phyloP scores from a whole-genome alignment of 805 yeast genomes.

The Suhomyces kilbournensis region DNA sequence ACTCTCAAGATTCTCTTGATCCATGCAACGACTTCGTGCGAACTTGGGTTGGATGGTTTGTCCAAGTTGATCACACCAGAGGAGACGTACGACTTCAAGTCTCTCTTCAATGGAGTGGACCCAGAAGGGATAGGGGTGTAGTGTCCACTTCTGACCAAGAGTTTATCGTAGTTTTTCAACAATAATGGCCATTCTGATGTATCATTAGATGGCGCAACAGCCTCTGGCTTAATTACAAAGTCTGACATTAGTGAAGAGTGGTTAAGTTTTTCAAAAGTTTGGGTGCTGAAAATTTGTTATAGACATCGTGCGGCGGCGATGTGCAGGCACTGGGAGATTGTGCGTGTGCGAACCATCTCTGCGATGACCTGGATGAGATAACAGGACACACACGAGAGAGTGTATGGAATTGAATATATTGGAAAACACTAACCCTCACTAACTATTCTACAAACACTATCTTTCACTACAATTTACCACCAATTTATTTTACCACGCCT shows the following conservation, averaged over 20 bases:
- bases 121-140: conserved; percentile 98
- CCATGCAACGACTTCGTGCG: conserved; percentile 99
- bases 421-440: neutral
- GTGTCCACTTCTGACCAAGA: conserved; percentile 93
- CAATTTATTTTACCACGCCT: neutral
- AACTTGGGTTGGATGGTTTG: conserved; percentile 97
- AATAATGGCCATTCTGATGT: conserved; percentile 95
- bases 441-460: too few relatives aligned
- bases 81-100: conserved; percentile 80
- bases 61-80: conserved; percentile 97
- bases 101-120: conserved; percentile 91
- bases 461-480: neutral
- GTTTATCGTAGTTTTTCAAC: conserved; percentile 89
- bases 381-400: too few relatives aligned
- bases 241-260: conserved; percentile 48
- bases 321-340: neutral
- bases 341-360: neutral
- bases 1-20: conserved; percentile 90
- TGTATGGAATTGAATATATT: too few relatives aligned
- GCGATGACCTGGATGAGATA: neutral
- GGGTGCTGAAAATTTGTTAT: neutral
- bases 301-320: conserved; percentile 28
- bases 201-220: conserved; percentile 71
- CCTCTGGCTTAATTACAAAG: conserved; percentile 85
- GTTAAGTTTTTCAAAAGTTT: conserved; percentile 4